Evolutionary conservation across 352 stramenopile species (phyloP), one percentile per base, ranked within the genome.

Genomic region (Phytophthora palmivora): DNA sequence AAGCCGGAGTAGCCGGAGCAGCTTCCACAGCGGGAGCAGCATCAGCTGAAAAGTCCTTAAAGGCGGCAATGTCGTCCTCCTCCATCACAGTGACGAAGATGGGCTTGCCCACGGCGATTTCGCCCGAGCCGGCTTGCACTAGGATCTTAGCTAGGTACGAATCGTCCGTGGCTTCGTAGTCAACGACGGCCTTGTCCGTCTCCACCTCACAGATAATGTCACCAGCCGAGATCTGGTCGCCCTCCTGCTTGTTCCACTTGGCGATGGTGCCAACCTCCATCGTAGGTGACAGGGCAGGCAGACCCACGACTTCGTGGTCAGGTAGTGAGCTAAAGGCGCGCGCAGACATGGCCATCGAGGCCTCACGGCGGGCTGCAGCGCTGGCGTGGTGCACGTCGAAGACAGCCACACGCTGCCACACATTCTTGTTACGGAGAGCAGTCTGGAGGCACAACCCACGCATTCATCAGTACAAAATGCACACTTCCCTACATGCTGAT

Each of bases 111-210:
- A 93, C 79, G 41, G 86, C 66, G 63, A 99, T 88, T 55, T 98
- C 96, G 6, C 83, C 74, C 5, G 78, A 60, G 12, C 94, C 95
- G 6, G 84, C 88, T 15, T 78, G 67, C 36, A 95, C 91, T 37
- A 99, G 82, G 74, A 99, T 98, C 81, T 98, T 98, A 42, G 94
- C 96, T 37, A 99, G 63, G 43, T 97, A 85, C 51, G 82, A 87
- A 32, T 99, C 97, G 71, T 99, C 97, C 66, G 98, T 95, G 8
- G 94, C 91, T 73, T 99, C 97, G 70, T 98, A 99, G 76, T 98
- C 96, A 45, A 99, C 97, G 21, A 96, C 96, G 16, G 97, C 97
- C 80, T 99, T 99, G 80, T 99, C 97, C 10, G 97, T 99, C 81
- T 99, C 97, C 54, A 99, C 91, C 53, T 98, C 84, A 64, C 91